Percentiles rank a stretch among this genome's conserved stretches.
These are phyloP conservation scores for Russula lepida DNA, from an alignment of 768 basidiomycete genomes.

Conservation along the genomic window DNA sequence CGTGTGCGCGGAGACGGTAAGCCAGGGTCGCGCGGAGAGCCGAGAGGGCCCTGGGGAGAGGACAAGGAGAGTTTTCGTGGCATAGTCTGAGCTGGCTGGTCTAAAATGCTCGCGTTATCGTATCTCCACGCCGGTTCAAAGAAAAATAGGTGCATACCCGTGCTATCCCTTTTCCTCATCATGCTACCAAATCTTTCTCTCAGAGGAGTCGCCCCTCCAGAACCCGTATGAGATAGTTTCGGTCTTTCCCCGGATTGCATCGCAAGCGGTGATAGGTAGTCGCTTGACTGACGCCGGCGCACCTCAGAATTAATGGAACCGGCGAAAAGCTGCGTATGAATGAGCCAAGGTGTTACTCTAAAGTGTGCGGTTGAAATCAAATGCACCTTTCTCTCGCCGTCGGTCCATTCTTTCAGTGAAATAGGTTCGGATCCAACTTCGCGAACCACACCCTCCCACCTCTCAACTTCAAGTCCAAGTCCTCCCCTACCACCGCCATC, in stretches of 20 bases:
- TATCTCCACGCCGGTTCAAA: not conserved
- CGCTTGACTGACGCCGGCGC: slow-evolving; percentile 76
- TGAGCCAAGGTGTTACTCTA: not conserved
- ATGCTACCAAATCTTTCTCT: slow-evolving; percentile 58
- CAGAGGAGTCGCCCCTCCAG: slow-evolving; percentile 45
- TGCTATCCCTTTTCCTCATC: slow-evolving; percentile 59
- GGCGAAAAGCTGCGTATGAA: slow-evolving; percentile 56
- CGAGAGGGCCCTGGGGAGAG: slow-evolving; percentile 43
- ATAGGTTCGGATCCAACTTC: slow-evolving; percentile 67
- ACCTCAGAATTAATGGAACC: slow-evolving; percentile 80
- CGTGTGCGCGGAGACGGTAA: slow-evolving; percentile 61
- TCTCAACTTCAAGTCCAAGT: slow-evolving; percentile 77
- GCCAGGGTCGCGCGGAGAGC: slow-evolving; percentile 50
- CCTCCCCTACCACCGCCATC: slow-evolving; percentile 68
- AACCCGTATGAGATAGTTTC: slow-evolving; percentile 43
- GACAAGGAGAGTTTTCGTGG: slow-evolving; percentile 68
- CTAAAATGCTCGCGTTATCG: slow-evolving; percentile 31
- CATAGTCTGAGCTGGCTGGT: slow-evolving; percentile 45
- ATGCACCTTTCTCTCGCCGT: slow-evolving; percentile 79
- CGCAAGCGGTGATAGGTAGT: slow-evolving; percentile 54
- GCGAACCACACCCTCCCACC: slow-evolving; percentile 83
- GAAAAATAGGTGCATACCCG: slow-evolving; percentile 38
- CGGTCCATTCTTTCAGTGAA: slow-evolving; percentile 69
- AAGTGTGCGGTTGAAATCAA: slow-evolving; percentile 17
- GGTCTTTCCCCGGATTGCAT: slow-evolving; percentile 50